Conservation (phyloP, 148 eudicot genomes). For the Gaultheria prostrata region DNA sequence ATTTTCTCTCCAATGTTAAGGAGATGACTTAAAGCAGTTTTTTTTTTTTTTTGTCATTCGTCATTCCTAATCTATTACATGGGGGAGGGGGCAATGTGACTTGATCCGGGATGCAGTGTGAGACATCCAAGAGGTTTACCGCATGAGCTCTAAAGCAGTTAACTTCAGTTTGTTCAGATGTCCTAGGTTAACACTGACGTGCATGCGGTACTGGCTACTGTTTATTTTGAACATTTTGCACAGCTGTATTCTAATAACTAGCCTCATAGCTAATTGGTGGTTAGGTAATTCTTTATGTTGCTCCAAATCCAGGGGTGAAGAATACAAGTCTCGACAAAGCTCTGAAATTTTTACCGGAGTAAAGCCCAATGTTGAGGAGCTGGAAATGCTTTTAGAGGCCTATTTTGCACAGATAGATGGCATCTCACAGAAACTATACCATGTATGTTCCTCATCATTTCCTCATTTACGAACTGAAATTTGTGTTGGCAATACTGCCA, state of each 20-base stretch:
- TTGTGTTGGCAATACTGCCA: background rate
- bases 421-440: slow-evolving; percentile 38
- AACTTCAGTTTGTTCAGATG: background rate
- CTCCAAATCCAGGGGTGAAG: slow-evolving; percentile 29
- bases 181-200: background rate
- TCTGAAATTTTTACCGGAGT: slow-evolving; percentile 20
- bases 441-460: slow-evolving; percentile 32
- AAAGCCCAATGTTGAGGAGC: slow-evolving; percentile 54
- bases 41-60: no score
- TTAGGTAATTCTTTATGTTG: background rate
- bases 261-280: background rate
- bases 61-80: no score
- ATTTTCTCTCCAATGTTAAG: background rate
- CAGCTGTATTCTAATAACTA: background rate
- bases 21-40: background rate
- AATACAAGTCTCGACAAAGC: slow-evolving; percentile 25
- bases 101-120: no score
- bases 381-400: slow-evolving; percentile 67
- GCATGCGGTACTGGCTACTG: background rate
- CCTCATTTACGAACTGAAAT: background rate
- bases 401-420: slow-evolving; percentile 69
- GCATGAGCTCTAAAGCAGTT: no score
- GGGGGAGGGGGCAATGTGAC: no score
- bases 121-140: no score
- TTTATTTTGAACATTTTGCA: background rate